Conservation (phyloP, 805 yeast species). For the Candida railenensis region DNA sequence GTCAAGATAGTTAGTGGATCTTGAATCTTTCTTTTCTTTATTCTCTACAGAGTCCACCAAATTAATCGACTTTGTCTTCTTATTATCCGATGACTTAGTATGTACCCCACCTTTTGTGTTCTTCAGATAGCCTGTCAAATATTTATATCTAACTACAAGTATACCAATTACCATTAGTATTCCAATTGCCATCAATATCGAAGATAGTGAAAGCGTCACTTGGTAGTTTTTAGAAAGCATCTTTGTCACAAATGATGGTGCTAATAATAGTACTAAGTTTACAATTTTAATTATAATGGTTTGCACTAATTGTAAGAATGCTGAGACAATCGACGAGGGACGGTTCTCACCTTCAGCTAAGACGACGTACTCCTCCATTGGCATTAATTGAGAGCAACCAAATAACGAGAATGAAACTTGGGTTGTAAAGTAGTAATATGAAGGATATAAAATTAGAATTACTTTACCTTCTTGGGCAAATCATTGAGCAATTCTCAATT, state of each 20-base stretch:
- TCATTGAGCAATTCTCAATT: too few relatives aligned
- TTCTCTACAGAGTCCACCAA: conserved; percentile 38
- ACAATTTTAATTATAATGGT: background rate
- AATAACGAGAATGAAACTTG: too few relatives aligned
- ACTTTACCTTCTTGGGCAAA: too few relatives aligned
- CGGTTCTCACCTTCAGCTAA: background rate
- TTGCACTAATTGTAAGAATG: background rate
- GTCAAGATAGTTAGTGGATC: conserved; percentile 70
- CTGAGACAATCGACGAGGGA: background rate
- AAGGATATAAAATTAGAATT: too few relatives aligned
- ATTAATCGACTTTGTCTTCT: conserved; percentile 43
- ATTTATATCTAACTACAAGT: conserved; percentile 58
- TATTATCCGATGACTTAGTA: conserved; percentile 19
- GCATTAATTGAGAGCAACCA: too few relatives aligned
- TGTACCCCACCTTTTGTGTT: conserved; percentile 36
- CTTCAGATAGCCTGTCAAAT: conserved; percentile 59
- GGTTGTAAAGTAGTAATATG: too few relatives aligned
- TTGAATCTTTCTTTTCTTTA: conserved; percentile 26
- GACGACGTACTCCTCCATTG: background rate
- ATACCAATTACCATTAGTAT: conserved; percentile 34
- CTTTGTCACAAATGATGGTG: background rate
- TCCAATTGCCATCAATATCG: conserved; percentile 35
- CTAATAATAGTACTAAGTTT: background rate
- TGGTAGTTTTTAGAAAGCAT: conserved; percentile 42
- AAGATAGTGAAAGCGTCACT: conserved; percentile 51